These are phyloP conservation scores for Plasmodium berghei DNA, from an alignment of 169 alveolate genomes.

Conservation along the genomic window DNA sequence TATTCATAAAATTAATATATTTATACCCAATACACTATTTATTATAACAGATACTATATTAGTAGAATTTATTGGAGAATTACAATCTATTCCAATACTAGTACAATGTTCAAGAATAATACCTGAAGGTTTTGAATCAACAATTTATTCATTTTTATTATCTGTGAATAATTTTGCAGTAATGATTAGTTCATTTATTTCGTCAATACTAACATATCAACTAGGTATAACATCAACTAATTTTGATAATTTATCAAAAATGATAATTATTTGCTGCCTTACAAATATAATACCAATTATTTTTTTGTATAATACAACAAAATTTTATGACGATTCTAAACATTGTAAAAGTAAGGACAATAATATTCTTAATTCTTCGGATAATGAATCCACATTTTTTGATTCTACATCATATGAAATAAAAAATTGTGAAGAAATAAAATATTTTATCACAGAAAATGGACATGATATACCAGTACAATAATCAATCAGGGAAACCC, in stretches of 20 bases:
- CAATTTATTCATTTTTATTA: slow-evolving; percentile 89
- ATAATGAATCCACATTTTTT: too few relatives aligned
- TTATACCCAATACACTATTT: slow-evolving; percentile 87
- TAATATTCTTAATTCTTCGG: too few relatives aligned
- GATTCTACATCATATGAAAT: too few relatives aligned
- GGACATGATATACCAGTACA: too few relatives aligned
- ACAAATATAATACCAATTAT: slow-evolving; percentile 50
- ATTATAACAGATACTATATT: slow-evolving; percentile 89
- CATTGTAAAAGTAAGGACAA: too few relatives aligned
- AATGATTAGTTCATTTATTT: slow-evolving; percentile 86
- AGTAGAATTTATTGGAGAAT: slow-evolving; percentile 87
- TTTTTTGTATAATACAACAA: slow-evolving; percentile 18
- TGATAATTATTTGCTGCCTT: slow-evolving; percentile 57
- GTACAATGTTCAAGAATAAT: slow-evolving; percentile 88
- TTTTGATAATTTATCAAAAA: slow-evolving; percentile 76
- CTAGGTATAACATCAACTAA: slow-evolving; percentile 83
- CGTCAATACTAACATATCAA: slow-evolving; percentile 84
- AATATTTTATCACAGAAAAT: too few relatives aligned
- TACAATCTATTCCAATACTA: slow-evolving; percentile 89
- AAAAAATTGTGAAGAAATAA: too few relatives aligned
- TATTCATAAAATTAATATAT: slow-evolving; percentile 87
- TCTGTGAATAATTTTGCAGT: slow-evolving; percentile 88
- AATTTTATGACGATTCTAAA: neutral
- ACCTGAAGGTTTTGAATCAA: slow-evolving; percentile 92
- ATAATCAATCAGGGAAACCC: too few relatives aligned